Conservation (phyloP, 805 yeast species). For the Candida maesae region DNA sequence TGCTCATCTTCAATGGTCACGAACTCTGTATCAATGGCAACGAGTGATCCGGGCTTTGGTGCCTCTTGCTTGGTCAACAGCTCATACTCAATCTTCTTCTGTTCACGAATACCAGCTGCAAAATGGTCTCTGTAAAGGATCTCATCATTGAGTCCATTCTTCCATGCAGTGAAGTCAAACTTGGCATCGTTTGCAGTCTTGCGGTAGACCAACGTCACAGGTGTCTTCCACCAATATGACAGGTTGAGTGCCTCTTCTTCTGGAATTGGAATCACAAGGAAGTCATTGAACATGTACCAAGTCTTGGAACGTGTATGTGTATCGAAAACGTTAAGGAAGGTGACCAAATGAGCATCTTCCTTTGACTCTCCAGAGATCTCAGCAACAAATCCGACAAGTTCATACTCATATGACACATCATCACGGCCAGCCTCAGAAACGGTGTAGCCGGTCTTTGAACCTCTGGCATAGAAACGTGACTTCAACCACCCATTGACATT, state of each 20-base stretch:
- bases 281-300: slow-evolving; percentile 92
- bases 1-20: slow-evolving; percentile 77
- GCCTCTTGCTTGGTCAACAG: slow-evolving; percentile 66
- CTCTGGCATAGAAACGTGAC: slow-evolving; percentile 50
- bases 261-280: slow-evolving; percentile 71
- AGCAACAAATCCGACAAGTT: slow-evolving; percentile 66
- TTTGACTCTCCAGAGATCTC: slow-evolving; percentile 45
- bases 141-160: slow-evolving; percentile 49
- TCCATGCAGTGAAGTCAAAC: slow-evolving; percentile 48
- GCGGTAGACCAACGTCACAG: slow-evolving; percentile 67
- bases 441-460: slow-evolving; percentile 30
- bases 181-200: slow-evolving; percentile 38
- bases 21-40: slow-evolving; percentile 97
- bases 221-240: slow-evolving; percentile 76
- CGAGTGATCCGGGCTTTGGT: slow-evolving; percentile 68
- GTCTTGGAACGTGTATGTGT: slow-evolving; percentile 26
- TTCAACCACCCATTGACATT: slow-evolving; percentile 54
- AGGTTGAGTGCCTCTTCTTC: slow-evolving; percentile 77
- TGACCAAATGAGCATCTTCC: slow-evolving; percentile 56
- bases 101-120: slow-evolving; percentile 61
- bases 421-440: slow-evolving; percentile 28
- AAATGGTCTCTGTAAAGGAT: slow-evolving; percentile 74
- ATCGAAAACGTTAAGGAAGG: slow-evolving; percentile 48
- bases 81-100: slow-evolving; percentile 57
- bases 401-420: slow-evolving; percentile 39